Evolutionary conservation across 2,329 filamentous ascomycete genomes (phyloP), one percentile per base, ranked within the genome.

Genomic region (Claviceps sp.): DNA sequence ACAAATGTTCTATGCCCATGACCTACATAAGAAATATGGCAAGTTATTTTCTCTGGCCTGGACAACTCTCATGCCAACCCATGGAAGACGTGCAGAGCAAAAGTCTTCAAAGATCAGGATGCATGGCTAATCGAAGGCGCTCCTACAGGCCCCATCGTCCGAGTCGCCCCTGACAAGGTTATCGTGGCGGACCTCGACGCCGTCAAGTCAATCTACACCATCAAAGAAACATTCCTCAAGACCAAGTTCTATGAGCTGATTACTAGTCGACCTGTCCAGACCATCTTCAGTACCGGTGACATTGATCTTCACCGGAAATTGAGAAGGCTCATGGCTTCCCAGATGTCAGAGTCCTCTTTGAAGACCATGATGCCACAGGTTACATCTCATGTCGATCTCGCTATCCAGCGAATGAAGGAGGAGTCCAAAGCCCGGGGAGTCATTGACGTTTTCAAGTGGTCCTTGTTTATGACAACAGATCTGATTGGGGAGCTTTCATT

Each of bases 401-500:
- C 73, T 0, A 64, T 79, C 1, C 37, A 66, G 2, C 65, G 62
- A 47, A 78, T 80, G 22, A 60, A 54, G 0, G 61, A 69, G n/a
- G 75, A 80, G 47, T 67, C 70, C 54, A 52, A 62, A 17, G 48
- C 52, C 0, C 59, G 60, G 0, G 67, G 70, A 0, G 62, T 54
- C 0, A 66, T 63, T 0, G 75, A 81, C 54, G 61, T 80, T 0
- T 67, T 70, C 53, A 77, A 77, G 52, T 81, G 76, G 76, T 75
- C 68, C 64, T 60, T 71, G 5, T 77, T 76, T 50, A 71, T 78
- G 67, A 63, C 75, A 0, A 77, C 75, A 0, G 78, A 81, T 57
- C 62, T 77, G 1, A 75, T 80, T 48, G 74, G 70, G 0, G 69
- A 78, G 49, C 60, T 81, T 5, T 71, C 65, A 1, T 81, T 81